phyloP scores from a whole-genome alignment of 2,329 filamentous ascomycete species.

The Aspergillus cejpii region DNA sequence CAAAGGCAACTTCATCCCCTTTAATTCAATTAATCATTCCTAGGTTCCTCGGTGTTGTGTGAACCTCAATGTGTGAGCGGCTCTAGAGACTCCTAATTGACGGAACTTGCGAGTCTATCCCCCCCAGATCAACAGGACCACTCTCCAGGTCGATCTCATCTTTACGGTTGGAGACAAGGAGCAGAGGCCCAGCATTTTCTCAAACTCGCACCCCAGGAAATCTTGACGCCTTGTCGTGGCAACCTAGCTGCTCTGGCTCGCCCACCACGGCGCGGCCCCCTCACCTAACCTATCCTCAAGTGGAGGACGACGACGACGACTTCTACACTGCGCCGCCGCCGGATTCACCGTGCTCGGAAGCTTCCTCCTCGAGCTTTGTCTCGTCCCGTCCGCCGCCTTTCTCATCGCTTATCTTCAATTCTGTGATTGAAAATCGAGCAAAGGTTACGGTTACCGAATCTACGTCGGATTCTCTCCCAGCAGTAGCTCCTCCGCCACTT shows the following conservation, averaged over 20 bases:
- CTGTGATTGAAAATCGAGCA: conserved; percentile 36
- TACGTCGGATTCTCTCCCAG: conserved; percentile 43
- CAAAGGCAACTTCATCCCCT: background rate
- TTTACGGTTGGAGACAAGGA: conserved; percentile 1
- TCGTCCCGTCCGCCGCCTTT: conserved; percentile 56
- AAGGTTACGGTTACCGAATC: conserved; percentile 44
- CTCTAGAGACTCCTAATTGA: conserved; percentile 15
- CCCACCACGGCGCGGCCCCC: conserved; percentile 43
- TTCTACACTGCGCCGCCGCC: conserved; percentile 37
- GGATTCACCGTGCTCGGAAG: conserved; percentile 34
- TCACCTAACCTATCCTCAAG: conserved; percentile 32
- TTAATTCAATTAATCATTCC: conserved; percentile 1
- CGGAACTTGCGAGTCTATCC: conserved; percentile 12
- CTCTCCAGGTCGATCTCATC: conserved; percentile 3
- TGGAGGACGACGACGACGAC: conserved; percentile 36
- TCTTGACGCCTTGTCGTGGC: conserved; percentile 31
- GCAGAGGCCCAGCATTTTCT: conserved; percentile 1
- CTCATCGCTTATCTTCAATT: conserved; percentile 56
- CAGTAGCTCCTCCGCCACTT: conserved; percentile 48
- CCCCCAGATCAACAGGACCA: conserved; percentile 10
- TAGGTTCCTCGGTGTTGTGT: background rate
- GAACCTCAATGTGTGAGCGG: conserved; percentile 4
- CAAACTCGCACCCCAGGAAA: conserved; percentile 1
- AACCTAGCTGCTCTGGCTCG: conserved; percentile 27
- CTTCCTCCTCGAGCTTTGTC: conserved; percentile 46